phyloP scores from a whole-genome alignment of 2,329 filamentous ascomycete species.

The Leptodontidium sp. region DNA sequence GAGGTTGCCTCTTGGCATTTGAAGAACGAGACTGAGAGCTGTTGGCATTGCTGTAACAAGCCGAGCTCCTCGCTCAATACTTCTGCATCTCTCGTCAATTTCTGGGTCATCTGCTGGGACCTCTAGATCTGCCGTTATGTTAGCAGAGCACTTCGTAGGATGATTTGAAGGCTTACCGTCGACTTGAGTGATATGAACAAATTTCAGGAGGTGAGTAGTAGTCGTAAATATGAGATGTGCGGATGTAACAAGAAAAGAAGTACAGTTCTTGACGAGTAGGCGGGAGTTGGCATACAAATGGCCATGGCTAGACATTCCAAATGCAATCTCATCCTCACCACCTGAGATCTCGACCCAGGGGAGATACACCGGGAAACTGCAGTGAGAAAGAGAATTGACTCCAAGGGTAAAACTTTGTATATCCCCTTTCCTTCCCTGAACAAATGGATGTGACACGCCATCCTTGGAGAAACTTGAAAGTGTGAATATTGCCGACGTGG shows the following conservation, averaged over 20 bases:
- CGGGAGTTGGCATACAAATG: conserved; percentile 80
- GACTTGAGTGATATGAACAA: conserved; percentile 77
- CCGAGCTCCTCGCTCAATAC: conserved; percentile 86
- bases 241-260: conserved; percentile 84
- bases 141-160: background rate
- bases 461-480: conserved; percentile 42
- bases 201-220: conserved; percentile 90
- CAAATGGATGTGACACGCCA: conserved; percentile 38
- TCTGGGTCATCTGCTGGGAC: conserved; percentile 89
- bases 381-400: conserved; percentile 39
- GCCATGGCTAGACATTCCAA: conserved; percentile 77
- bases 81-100: conserved; percentile 89
- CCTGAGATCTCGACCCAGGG: conserved; percentile 46
- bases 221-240: conserved; percentile 92
- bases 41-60: conserved; percentile 91
- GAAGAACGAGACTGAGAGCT: conserved; percentile 83
- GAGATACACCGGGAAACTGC: conserved; percentile 44
- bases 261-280: conserved; percentile 84
- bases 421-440: conserved; percentile 42
- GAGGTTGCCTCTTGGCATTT: conserved; percentile 95
- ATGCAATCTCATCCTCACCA: conserved; percentile 42
- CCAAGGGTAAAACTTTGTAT: conserved; percentile 42
- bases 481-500: conserved; percentile 33
- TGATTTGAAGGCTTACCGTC: conserved; percentile 60
- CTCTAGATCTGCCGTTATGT: conserved; percentile 69